Evolutionary conservation across 2,329 filamentous ascomycete species (phyloP), one percentile per base, ranked within the genome.

Genomic region (Cordyceps javanica): DNA sequence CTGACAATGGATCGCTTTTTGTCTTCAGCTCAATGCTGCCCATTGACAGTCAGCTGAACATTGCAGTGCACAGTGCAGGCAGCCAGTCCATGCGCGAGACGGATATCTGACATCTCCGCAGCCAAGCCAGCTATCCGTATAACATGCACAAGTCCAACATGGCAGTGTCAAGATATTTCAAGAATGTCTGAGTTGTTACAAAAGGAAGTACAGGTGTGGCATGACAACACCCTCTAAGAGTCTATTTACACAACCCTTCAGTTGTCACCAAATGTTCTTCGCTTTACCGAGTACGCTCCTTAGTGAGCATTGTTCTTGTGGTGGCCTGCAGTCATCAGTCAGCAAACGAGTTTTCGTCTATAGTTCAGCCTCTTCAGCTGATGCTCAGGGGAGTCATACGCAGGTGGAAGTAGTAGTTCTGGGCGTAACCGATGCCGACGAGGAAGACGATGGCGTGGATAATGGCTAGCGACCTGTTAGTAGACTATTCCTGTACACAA

Each of bases 241-340:
- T 69, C 72, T 75, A 77, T 75, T 65, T 76, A 76, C 74, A 77
- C 69, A 67, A 63, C 67, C 67, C 53, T 48, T 60, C 48, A 32
- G 41, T 57, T 52, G 53, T 48, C 48, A 48, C 53, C 48, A n/a
- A 57, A 34, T 48, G 46, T 39, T 52, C 46, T 57, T 54, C 58
- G 63, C 62, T 59, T 57, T 63, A 61, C 55, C 66, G 60, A 62
- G 62, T 60, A 59, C 63, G 62, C 62, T 60, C 44, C 72, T 80
- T 95, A 99, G 83, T 99, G 94, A 69, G 91, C 90, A 77, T 99
- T 95, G 89, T 99, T 97, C 90, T 99, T 99, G 89, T 97, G 93
- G 86, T 99, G 93, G 70, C 94, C 94, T 99, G 28, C 5, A 36
- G 62, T 71, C 63, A 68, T 61, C 58, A 55, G 54, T 62, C 58